Conservation (phyloP, 768 basidiomycete genomes). For the Boletus sp. region DNA sequence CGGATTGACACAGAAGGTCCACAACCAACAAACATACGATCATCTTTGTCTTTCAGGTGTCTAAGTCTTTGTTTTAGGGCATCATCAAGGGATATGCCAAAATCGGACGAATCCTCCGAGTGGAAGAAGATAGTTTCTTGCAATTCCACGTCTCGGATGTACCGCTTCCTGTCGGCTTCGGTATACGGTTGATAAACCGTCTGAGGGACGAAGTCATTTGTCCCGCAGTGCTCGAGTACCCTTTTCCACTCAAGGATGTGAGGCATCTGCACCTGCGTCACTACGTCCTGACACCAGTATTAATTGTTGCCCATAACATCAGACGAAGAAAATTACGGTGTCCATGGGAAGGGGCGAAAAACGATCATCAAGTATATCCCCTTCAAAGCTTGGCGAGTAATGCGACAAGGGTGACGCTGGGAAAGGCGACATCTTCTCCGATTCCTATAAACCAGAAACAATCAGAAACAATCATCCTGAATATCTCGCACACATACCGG, state of each 20-base stretch:
- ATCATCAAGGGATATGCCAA: conserved; percentile 63
- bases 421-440: conserved; percentile 5
- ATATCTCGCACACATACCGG: conserved; percentile 8
- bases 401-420: conserved; percentile 11
- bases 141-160: conserved; percentile 67
- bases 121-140: conserved; percentile 65
- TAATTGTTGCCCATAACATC: not conserved
- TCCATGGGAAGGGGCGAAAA: not conserved
- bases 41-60: conserved; percentile 55
- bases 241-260: conserved; percentile 31
- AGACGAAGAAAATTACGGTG: conserved; percentile 10
- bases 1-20: conserved; percentile 82
- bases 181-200: conserved; percentile 74
- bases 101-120: conserved; percentile 50
- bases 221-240: conserved; percentile 19
- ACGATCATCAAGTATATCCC: not conserved
- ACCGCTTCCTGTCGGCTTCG: conserved; percentile 71
- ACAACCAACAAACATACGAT: conserved; percentile 65
- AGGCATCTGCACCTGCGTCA: conserved; percentile 18
- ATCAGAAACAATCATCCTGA: not conserved
- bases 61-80: conserved; percentile 60
- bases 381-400: conserved; percentile 1
- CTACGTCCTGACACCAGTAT: conserved; percentile 20
- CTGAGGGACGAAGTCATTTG: conserved; percentile 64
- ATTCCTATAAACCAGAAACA: conserved; percentile 11